These are phyloP conservation scores for Coemansia sp. DNA, from an alignment of 192 early-diverging fungal genomes.

Conservation along the genomic window DNA sequence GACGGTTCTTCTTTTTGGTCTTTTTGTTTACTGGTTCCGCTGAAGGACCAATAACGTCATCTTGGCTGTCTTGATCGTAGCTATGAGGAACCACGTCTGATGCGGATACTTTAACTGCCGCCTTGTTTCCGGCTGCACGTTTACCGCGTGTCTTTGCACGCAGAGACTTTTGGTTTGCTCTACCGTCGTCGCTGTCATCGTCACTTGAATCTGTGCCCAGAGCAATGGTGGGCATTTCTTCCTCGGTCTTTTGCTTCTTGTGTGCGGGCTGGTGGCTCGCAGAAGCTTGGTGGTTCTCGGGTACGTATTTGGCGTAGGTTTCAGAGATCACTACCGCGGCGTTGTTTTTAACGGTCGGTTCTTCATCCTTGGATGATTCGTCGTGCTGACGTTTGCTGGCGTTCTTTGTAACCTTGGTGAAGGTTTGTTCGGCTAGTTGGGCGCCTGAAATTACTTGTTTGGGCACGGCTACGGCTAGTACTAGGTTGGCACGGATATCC, in stretches of 20 bases:
- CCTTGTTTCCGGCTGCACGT: not conserved
- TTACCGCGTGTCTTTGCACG: not conserved
- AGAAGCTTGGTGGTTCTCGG: not conserved
- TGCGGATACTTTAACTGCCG: not conserved
- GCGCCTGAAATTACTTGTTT: constrained; percentile 1
- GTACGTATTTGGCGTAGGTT: constrained; percentile 10
- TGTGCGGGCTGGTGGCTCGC: not conserved
- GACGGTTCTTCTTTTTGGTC: not conserved
- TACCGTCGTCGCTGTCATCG: not conserved
- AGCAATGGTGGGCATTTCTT: constrained; percentile 16
- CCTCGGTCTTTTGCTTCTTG: constrained; percentile 2
- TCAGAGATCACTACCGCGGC: constrained; percentile 31
- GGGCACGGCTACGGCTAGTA: constrained; percentile 25
- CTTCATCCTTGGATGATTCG: too few species aligned
- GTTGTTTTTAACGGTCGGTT: not conserved
- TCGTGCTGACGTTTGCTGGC: too few species aligned
- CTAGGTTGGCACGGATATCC: constrained; percentile 28
- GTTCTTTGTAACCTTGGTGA: too few species aligned
- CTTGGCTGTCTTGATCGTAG: too few species aligned
- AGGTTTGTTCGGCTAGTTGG: too few species aligned
- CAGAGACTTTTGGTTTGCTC: not conserved
- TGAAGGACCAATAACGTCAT: constrained; percentile 19
- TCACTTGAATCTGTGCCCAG: constrained; percentile 6
- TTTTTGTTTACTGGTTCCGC: not conserved
- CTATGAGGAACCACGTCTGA: too few species aligned